These are phyloP conservation scores for Zostera marina DNA, from an alignment of 116 monocot genomes.

Conservation along the genomic window DNA sequence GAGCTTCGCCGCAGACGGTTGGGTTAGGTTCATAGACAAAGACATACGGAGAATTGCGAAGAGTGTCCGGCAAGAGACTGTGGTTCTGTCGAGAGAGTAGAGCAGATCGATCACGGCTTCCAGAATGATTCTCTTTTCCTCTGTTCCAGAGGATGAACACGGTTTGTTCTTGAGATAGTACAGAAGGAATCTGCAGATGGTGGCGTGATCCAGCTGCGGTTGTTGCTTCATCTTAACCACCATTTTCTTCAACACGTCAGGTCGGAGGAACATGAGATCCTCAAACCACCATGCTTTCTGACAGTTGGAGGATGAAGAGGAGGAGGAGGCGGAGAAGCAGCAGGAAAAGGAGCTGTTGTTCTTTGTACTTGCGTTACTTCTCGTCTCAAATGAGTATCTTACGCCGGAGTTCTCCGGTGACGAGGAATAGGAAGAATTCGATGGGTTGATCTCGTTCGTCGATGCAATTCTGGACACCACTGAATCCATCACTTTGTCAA, in stretches of 20 bases:
- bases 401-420: slow-evolving; percentile 65
- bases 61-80: slow-evolving; percentile 50
- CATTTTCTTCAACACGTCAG: slow-evolving; percentile 15
- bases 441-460: slow-evolving; percentile 27
- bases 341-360: too few species aligned
- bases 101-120: slow-evolving; percentile 38
- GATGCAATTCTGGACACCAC: slow-evolving; percentile 34
- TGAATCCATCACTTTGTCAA: slow-evolving; percentile 39
- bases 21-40: slow-evolving; percentile 19
- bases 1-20: slow-evolving; percentile 25
- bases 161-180: slow-evolving; percentile 46
- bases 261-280: slow-evolving; percentile 31
- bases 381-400: slow-evolving; percentile 59
- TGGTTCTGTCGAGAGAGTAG: slow-evolving; percentile 31
- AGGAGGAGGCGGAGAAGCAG: too few species aligned
- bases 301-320: too few species aligned
- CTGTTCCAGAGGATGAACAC: slow-evolving; percentile 4
- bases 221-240: slow-evolving; percentile 23
- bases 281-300: slow-evolving; percentile 69
- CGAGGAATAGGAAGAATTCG: slow-evolving; percentile 36
- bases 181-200: slow-evolving; percentile 58
- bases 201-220: slow-evolving; percentile 14
- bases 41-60: slow-evolving; percentile 51
- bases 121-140: slow-evolving; percentile 30
- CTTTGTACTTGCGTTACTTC: slow-evolving; percentile 43